Evolutionary conservation across 305 asterid species (phyloP).

Genomic region (Ruellia speciosa): DNA sequence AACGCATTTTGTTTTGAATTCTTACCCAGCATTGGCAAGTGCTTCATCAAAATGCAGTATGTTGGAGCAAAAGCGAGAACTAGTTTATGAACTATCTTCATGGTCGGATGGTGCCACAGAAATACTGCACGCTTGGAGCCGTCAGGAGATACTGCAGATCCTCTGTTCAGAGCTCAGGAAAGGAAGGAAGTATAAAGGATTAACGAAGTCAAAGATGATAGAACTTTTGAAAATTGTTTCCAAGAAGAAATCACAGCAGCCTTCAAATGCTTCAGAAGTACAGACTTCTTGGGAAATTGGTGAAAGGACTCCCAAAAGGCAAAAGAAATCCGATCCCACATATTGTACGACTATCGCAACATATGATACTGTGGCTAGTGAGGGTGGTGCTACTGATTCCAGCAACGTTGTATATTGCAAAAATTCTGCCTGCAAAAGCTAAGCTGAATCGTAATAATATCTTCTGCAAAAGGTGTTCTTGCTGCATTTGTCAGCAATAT

Average conservation of each 20-base stretch:
- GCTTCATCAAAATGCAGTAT: slow-evolving; percentile 70
- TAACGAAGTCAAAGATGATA: slow-evolving; percentile 72
- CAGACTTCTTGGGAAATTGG: slow-evolving; percentile 34
- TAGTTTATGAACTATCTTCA: slow-evolving; percentile 65
- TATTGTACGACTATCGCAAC: not conserved
- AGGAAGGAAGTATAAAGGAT: slow-evolving; percentile 87
- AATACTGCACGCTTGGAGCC: slow-evolving; percentile 79
- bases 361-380: slow-evolving; percentile 23
- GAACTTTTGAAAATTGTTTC: slow-evolving; percentile 69
- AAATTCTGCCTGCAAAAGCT: slow-evolving; percentile 87
- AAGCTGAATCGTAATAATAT: slow-evolving; percentile 34
- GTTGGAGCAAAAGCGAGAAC: slow-evolving; percentile 66
- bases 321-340: slow-evolving; percentile 43
- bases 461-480: slow-evolving; percentile 90
- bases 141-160: slow-evolving; percentile 81
- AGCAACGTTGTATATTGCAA: slow-evolving; percentile 40
- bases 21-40: slow-evolving; percentile 45
- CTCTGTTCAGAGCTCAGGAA: slow-evolving; percentile 92
- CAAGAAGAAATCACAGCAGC: slow-evolving; percentile 41
- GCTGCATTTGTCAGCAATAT: slow-evolving; percentile 79
- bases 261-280: slow-evolving; percentile 31
- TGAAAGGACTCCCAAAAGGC: slow-evolving; percentile 63
- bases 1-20: too few species aligned
- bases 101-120: slow-evolving; percentile 67
- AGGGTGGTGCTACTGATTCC: slow-evolving; percentile 23